A percentile compares a stretch with the other conserved stretches of the same genome.
phyloP scores from a whole-genome alignment of 768 basidiomycete genomes.

The Rickenella mellea region DNA sequence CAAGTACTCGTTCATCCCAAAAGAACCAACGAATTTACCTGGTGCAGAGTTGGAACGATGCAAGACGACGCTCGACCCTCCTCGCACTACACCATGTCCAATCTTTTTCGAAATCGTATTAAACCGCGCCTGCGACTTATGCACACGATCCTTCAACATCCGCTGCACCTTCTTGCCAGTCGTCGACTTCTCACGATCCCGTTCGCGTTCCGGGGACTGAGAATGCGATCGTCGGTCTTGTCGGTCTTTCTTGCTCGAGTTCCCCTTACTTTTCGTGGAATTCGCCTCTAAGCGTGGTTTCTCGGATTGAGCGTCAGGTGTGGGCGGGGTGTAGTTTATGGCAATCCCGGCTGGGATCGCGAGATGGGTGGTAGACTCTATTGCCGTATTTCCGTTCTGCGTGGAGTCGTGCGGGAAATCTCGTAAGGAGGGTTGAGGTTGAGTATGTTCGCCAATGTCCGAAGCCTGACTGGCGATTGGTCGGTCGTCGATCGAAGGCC shows the following conservation, averaged over 20 bases:
- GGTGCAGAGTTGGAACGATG: slow-evolving; percentile 61
- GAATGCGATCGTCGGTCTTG: too few species aligned
- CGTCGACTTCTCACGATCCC: too few species aligned
- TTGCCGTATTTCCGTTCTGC: too few species aligned
- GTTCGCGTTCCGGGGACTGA: background rate
- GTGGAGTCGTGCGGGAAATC: background rate
- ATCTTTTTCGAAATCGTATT: slow-evolving; percentile 72
- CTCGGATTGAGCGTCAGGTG: too few species aligned
- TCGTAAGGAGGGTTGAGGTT: background rate
- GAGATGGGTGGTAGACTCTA: too few species aligned
- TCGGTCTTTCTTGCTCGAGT: too few species aligned
- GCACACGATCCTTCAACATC: slow-evolving; percentile 64
- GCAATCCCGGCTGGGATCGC: too few species aligned
- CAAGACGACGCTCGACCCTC: slow-evolving; percentile 30
- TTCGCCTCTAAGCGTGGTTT: too few species aligned
- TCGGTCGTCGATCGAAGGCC: slow-evolving; percentile 18
- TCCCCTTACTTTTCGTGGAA: too few species aligned
- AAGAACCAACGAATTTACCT: slow-evolving; percentile 31
- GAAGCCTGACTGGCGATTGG: slow-evolving; percentile 10
- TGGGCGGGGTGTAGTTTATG: too few species aligned
- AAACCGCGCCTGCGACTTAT: slow-evolving; percentile 64
- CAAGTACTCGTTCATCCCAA: background rate
- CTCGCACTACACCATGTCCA: slow-evolving; percentile 56
- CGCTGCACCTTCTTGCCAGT: slow-evolving; percentile 66
- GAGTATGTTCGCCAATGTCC: slow-evolving; percentile 12